These are phyloP conservation scores for Aspergillus carbonarius DNA, from an alignment of 2,329 filamentous ascomycete genomes.

Conservation along the genomic window DNA sequence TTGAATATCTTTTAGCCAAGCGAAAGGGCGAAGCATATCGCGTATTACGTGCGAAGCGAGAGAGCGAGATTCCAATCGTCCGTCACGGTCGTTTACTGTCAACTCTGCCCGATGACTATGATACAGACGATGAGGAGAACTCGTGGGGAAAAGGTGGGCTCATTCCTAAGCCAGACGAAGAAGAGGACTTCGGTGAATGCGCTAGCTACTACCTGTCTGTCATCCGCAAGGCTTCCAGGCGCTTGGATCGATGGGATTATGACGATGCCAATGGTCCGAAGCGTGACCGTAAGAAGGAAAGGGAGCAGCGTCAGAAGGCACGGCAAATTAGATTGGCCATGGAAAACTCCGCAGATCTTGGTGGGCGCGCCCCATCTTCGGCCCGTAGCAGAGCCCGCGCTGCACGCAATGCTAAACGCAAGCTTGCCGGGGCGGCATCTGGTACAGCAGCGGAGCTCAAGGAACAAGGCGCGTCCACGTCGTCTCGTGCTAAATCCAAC, in stretches of 20 bases:
- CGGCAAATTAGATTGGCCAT: conserved; percentile 24
- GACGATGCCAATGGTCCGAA: conserved; percentile 41
- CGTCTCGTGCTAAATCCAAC: conserved; percentile 27
- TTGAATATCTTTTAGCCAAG: conserved; percentile 48
- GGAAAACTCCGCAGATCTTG: conserved; percentile 16
- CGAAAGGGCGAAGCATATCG: conserved; percentile 41
- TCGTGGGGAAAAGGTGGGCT: conserved; percentile 46
- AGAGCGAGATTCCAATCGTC: conserved; percentile 40
- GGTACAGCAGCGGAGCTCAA: conserved; percentile 23
- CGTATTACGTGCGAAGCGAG: conserved; percentile 37
- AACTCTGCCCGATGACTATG: conserved; percentile 45
- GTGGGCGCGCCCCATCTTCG: conserved; percentile 21
- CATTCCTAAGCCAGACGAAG: conserved; percentile 41
- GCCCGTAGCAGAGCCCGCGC: conserved; percentile 24
- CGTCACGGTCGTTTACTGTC: conserved; percentile 44
- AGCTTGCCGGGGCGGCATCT: conserved; percentile 23
- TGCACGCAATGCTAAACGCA: conserved; percentile 31
- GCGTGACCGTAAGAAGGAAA: conserved; percentile 37
- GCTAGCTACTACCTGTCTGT: conserved; percentile 47
- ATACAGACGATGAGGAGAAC: conserved; percentile 47
- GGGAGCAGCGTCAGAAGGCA: conserved; percentile 39
- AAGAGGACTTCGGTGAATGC: conserved; percentile 50
- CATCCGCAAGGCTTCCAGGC: conserved; percentile 42
- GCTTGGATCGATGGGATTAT: conserved; percentile 48
- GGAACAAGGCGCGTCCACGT: conserved; percentile 15